phyloP scores from a whole-genome alignment of 2,329 filamentous ascomycete genomes.

The Botrytis aclada region DNA sequence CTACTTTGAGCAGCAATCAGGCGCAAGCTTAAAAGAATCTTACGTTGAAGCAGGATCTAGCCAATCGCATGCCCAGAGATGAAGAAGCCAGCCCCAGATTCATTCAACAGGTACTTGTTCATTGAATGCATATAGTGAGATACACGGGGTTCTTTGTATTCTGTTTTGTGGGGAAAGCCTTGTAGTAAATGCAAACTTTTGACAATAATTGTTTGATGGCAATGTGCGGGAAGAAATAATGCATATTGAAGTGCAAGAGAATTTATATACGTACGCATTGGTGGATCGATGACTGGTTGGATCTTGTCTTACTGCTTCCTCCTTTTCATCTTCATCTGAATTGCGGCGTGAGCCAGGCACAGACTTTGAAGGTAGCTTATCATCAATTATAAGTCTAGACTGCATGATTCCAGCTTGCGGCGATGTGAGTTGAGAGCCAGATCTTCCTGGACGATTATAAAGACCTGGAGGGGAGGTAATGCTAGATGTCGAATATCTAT shows the following conservation, averaged over 20 bases:
- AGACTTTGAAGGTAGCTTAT: slow-evolving; percentile 74
- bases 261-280: slow-evolving; percentile 69
- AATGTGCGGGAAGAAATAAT: neutral
- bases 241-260: neutral
- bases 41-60: neutral
- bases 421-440: slow-evolving; percentile 76
- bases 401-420: slow-evolving; percentile 64
- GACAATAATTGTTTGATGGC: neutral
- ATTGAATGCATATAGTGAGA: neutral
- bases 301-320: slow-evolving; percentile 66
- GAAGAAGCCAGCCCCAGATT: neutral
- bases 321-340: slow-evolving; percentile 87
- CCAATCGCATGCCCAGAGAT: neutral
- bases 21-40: neutral
- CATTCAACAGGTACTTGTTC: neutral
- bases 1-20: slow-evolving; percentile 6
- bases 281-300: slow-evolving; percentile 70
- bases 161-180: neutral
- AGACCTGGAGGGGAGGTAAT: slow-evolving; percentile 77
- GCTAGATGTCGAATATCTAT: slow-evolving; percentile 85
- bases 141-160: neutral
- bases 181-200: neutral
- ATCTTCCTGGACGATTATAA: slow-evolving; percentile 69
- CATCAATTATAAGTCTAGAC: slow-evolving; percentile 57
- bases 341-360: slow-evolving; percentile 84